phyloP scores from a whole-genome alignment of 139 green algal genomes.

The Chlorella ohadii region DNA sequence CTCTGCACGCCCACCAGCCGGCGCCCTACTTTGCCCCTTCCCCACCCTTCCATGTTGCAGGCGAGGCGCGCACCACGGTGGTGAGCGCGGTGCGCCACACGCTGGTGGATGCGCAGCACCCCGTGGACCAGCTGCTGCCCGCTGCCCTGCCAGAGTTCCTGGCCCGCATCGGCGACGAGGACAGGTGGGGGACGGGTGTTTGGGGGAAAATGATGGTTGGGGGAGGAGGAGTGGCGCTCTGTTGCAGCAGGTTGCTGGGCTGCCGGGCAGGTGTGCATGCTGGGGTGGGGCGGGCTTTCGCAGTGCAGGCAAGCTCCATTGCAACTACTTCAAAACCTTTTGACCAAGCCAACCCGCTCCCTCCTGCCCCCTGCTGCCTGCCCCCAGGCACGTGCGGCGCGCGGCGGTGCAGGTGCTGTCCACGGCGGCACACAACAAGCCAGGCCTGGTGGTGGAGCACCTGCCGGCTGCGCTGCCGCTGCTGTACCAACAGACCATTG shows the following conservation, averaged over 20 bases:
- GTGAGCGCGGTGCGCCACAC: conserved; percentile 78
- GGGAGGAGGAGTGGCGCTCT: background rate
- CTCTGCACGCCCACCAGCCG: background rate
- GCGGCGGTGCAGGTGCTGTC: conserved; percentile 82
- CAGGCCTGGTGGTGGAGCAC: conserved; percentile 63
- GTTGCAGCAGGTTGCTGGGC: background rate
- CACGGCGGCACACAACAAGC: conserved; percentile 76
- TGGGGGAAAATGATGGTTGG: background rate
- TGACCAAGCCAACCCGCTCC: too few species aligned
- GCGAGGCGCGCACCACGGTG: conserved; percentile 49
- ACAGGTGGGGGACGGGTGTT: too few species aligned
- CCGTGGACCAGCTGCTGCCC: conserved; percentile 74
- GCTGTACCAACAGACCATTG: conserved; percentile 87
- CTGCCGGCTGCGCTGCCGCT: conserved; percentile 79
- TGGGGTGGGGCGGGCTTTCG: too few species aligned
- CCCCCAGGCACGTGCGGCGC: conserved; percentile 76
- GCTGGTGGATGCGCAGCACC: conserved; percentile 70
- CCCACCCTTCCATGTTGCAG: background rate
- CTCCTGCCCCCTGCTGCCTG: background rate
- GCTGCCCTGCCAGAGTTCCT: conserved; percentile 69
- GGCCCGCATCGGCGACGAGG: conserved; percentile 63
- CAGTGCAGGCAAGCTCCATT: too few species aligned
- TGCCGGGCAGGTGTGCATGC: too few species aligned
- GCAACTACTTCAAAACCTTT: too few species aligned
- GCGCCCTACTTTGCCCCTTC: too few species aligned